Evolutionary conservation across 2,329 filamentous ascomycete species (phyloP), one percentile per base, ranked within the genome.

Genomic region (Colletotrichum tabaci): DNA sequence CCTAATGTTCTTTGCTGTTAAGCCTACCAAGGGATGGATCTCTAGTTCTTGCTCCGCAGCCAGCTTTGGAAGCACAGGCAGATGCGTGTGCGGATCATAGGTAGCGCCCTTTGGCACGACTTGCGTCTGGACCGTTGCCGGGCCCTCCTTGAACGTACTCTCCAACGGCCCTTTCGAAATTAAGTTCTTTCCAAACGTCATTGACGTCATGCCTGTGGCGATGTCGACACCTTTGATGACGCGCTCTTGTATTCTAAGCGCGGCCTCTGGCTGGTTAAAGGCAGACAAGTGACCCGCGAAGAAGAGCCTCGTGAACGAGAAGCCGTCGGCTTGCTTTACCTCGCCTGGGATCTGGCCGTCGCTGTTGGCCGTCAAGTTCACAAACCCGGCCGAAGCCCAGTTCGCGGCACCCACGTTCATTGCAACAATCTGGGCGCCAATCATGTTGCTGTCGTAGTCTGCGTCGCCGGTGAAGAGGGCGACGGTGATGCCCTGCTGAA

Each of bases 401-500:
- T 67, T 67, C 1, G 62, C 49, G 1, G 67, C 55, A 16, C 55
- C 55, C 8, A 71, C 40, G 40, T 61, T 46, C 16, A 40, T 49
- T 1, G 67, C 63, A 0, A 71, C 67, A 18, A 61, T 44, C 12
- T 67, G 26, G 0, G 63, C 67, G 30, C 67, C 67, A 2, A 67
- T 67, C 0, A 71, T 46, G 57, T 71, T 71, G 42, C 67, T 67
- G 18, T 71, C 67, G 13, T 71, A 71, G 42, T 71, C 67, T 5
- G 67, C 67, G 18, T 71, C 67, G 7, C 67, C 67, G 0, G 30
- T 46, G 23, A 71, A 71, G 0, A 71, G 38, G n/a, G 67, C 63
- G 5, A 71, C 67, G 9, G 67, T 67, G 16, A 71, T 12, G 2
- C 63, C 63, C 3, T 67, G 47, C 2, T 49, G 67, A 26, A 71